Conservation (phyloP, 2,329 filamentous ascomycete genomes). For the Colletotrichum sp. region DNA sequence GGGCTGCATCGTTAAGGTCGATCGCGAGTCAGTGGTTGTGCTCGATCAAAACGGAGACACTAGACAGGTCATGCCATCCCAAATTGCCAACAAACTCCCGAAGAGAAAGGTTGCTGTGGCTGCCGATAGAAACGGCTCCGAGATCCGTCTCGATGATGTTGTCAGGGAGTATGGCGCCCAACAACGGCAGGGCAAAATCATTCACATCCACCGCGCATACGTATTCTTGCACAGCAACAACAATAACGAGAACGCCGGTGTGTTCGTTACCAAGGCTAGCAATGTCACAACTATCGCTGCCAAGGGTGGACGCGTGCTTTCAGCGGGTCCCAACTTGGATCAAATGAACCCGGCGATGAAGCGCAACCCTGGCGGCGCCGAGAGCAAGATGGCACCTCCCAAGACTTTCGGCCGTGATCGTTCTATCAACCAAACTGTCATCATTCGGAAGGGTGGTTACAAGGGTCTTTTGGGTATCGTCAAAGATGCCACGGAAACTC, state of each 20-base stretch:
- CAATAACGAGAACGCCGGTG: constrained; percentile 83
- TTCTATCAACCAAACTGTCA: constrained; percentile 89
- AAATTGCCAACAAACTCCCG: constrained; percentile 88
- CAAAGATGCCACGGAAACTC: constrained; percentile 87
- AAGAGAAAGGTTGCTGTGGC: constrained; percentile 85
- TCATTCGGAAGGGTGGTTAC: constrained; percentile 84
- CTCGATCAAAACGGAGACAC: constrained; percentile 89
- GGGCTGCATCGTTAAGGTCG: constrained; percentile 92
- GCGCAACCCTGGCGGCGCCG: constrained; percentile 64
- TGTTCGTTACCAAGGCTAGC: constrained; percentile 85
- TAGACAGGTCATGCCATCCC: constrained; percentile 84
- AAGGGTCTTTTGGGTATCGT: constrained; percentile 95
- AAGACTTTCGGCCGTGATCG: constrained; percentile 80
- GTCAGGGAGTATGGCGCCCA: constrained; percentile 91
- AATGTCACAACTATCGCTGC: constrained; percentile 93
- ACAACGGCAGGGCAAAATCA: constrained; percentile 83
- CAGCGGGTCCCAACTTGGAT: constrained; percentile 76
- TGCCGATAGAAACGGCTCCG: constrained; percentile 89
- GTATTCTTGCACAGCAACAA: constrained; percentile 88
- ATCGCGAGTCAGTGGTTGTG: constrained; percentile 88
- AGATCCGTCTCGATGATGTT: constrained; percentile 90
- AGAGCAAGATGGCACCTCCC: constrained; percentile 68
- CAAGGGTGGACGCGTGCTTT: constrained; percentile 80
- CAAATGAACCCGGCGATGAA: constrained; percentile 93
- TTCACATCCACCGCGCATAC: constrained; percentile 93